These are phyloP conservation scores for Aspergillus tubingensis DNA, from an alignment of 2,329 filamentous ascomycete genomes.

Conservation along the genomic window DNA sequence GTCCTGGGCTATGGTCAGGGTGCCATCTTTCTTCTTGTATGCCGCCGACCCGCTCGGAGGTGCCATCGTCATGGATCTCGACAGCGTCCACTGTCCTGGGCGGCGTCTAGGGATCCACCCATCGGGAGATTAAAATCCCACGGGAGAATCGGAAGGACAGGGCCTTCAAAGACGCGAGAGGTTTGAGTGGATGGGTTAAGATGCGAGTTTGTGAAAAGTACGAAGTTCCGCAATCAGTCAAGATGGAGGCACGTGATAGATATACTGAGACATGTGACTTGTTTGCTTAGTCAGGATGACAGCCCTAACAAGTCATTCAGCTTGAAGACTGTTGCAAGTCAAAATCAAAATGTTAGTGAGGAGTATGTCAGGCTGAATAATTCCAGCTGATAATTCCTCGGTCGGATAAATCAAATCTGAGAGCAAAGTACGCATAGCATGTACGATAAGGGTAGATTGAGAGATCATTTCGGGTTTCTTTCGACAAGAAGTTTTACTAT, in stretches of 20 bases:
- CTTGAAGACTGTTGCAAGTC: too few species aligned
- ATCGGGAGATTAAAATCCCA: slow-evolving; percentile 33
- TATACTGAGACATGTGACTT: neutral
- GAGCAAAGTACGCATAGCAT: too few species aligned
- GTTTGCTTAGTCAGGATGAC: neutral
- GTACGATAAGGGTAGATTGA: too few species aligned
- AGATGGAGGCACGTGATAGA: neutral
- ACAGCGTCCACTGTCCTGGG: slow-evolving; percentile 43
- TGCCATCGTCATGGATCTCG: slow-evolving; percentile 40
- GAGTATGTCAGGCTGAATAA: neutral
- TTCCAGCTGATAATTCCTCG: too few species aligned
- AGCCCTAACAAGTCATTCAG: neutral
- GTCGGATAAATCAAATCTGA: too few species aligned
- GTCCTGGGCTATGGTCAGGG: slow-evolving; percentile 73
- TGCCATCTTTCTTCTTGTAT: slow-evolving; percentile 97
- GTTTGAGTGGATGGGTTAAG: slow-evolving; percentile 14
- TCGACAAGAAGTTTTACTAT: too few species aligned
- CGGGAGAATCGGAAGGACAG: slow-evolving; percentile 21
- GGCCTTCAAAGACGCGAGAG: slow-evolving; percentile 17
- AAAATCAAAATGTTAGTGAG: neutral
- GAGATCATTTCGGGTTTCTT: too few species aligned
- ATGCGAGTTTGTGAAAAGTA: slow-evolving; percentile 5
- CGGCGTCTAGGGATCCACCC: slow-evolving; percentile 36
- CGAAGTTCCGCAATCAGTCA: neutral
- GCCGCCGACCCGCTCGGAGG: slow-evolving; percentile 66